Conservation (phyloP, 163 green algal species). For the Prototheca wickerhamii region DNA sequence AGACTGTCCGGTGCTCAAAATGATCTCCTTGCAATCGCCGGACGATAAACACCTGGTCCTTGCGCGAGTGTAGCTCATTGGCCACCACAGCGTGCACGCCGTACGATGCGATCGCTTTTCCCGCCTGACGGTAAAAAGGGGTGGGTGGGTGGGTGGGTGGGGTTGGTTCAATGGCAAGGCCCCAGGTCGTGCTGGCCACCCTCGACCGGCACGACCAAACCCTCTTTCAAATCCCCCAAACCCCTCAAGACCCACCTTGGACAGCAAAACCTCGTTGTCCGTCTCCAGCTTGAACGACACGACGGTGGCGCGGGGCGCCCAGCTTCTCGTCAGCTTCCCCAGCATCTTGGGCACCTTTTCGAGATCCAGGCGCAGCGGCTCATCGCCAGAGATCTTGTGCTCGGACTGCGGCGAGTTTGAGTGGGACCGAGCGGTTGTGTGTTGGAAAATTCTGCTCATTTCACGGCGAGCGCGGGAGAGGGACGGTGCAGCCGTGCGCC, state of each 20-base stretch:
- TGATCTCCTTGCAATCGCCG: not conserved
- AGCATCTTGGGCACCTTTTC: constrained; percentile 93
- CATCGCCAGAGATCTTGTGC: constrained; percentile 82
- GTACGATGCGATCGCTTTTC: constrained; percentile 53
- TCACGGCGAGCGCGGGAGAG: too few species aligned
- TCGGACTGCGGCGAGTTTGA: constrained; percentile 50
- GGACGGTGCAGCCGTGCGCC: too few species aligned
- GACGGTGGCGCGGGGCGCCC: constrained; percentile 74
- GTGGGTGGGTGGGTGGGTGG: not conserved
- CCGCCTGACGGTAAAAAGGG: constrained; percentile 31
- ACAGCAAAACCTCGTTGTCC: constrained; percentile 75
- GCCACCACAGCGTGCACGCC: constrained; percentile 86
- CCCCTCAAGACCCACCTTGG: constrained; percentile 61
- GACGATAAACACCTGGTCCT: constrained; percentile 58
- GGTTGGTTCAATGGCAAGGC: too few species aligned
- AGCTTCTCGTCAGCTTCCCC: constrained; percentile 57
- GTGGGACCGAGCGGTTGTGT: not conserved
- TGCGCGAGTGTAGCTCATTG: constrained; percentile 88
- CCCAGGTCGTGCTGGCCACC: too few species aligned
- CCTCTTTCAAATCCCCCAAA: not conserved
- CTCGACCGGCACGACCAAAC: not conserved
- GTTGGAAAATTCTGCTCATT: too few species aligned
- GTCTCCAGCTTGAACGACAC: constrained; percentile 99
- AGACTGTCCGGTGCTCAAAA: too few species aligned
- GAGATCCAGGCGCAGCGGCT: not conserved